These are phyloP conservation scores for Pachysandra terminalis DNA, from an alignment of 164 flowering plant genomes.

Conservation along the genomic window DNA sequence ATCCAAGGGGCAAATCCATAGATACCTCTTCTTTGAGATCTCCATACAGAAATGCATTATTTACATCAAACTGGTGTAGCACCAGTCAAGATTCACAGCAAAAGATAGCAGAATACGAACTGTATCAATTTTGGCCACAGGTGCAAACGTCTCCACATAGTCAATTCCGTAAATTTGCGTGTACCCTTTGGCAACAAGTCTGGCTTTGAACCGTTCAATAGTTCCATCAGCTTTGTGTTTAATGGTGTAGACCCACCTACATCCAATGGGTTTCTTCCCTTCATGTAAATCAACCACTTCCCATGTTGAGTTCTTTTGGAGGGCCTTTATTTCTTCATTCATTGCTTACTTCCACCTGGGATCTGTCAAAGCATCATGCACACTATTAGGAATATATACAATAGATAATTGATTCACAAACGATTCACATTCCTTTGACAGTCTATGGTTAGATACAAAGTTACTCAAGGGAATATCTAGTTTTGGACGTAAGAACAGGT, in stretches of 20 bases:
- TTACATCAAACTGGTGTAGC: not conserved
- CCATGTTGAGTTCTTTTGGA: slow-evolving; percentile 9
- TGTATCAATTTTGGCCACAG: not conserved
- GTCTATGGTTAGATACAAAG: not conserved
- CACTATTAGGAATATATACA: slow-evolving; percentile 14
- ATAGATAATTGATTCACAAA: slow-evolving; percentile 8
- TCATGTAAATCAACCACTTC: slow-evolving; percentile 4
- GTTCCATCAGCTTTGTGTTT: slow-evolving; percentile 5
- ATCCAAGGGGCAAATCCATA: not conserved
- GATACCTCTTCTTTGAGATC: not conserved
- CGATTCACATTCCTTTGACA: slow-evolving; percentile 1
- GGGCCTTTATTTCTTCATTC: slow-evolving; percentile 10
- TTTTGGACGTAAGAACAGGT: not conserved
- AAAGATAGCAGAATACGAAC: not conserved
- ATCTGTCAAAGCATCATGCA: slow-evolving; percentile 8
- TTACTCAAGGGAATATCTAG: slow-evolving; percentile 6
- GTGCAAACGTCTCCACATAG: slow-evolving; percentile 4
- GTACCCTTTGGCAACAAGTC: slow-evolving; percentile 9
- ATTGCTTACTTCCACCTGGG: slow-evolving; percentile 5
- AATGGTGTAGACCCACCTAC: slow-evolving; percentile 2
- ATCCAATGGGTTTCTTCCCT: slow-evolving; percentile 5
- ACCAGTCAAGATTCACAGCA: not conserved
- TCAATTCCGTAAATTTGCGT: slow-evolving; percentile 1
- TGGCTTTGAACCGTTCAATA: slow-evolving; percentile 10
- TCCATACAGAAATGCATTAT: not conserved